Evolutionary conservation across 2,329 filamentous ascomycete genomes (phyloP).

Genomic region (Trichoderma cornu-damae): DNA sequence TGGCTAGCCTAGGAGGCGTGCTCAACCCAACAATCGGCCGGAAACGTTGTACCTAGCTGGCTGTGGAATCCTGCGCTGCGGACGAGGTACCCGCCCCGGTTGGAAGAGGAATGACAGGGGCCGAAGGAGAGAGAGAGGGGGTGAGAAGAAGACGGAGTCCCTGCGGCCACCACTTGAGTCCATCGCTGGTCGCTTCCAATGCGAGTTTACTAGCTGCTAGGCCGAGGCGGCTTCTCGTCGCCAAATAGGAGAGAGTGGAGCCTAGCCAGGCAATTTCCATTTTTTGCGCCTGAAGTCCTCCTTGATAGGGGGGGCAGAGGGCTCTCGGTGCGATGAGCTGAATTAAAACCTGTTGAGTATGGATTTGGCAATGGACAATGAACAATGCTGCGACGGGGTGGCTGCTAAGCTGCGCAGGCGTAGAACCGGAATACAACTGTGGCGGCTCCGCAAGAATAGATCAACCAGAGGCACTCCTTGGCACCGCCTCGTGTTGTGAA

Average conservation of each 20-base stretch:
- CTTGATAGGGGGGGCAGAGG: slow-evolving; percentile 13
- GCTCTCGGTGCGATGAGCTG: background rate
- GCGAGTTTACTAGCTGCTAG: slow-evolving; percentile 1
- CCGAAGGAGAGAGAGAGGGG: slow-evolving; percentile 6
- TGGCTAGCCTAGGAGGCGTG: background rate
- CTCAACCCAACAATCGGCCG: slow-evolving; percentile 11
- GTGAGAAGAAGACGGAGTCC: slow-evolving; percentile 22
- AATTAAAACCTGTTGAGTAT: background rate
- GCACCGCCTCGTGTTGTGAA: background rate
- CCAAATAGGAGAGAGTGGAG: slow-evolving; percentile 22
- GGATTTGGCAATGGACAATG: background rate
- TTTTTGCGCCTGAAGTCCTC: slow-evolving; percentile 1
- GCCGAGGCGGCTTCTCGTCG: slow-evolving; percentile 14
- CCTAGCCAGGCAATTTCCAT: slow-evolving; percentile 23
- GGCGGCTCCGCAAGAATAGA: background rate
- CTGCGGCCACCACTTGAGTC: slow-evolving; percentile 27
- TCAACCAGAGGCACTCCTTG: background rate
- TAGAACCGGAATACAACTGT: background rate
- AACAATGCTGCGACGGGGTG: background rate
- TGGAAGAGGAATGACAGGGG: slow-evolving; percentile 15
- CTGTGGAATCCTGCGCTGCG: slow-evolving; percentile 15
- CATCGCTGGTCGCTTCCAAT: slow-evolving; percentile 8
- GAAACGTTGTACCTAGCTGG: slow-evolving; percentile 7
- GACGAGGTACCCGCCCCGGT: slow-evolving; percentile 17
- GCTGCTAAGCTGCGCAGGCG: background rate